phyloP scores from a whole-genome alignment of 2,329 filamentous ascomycete species.

The Dactylellina parvicollis region DNA sequence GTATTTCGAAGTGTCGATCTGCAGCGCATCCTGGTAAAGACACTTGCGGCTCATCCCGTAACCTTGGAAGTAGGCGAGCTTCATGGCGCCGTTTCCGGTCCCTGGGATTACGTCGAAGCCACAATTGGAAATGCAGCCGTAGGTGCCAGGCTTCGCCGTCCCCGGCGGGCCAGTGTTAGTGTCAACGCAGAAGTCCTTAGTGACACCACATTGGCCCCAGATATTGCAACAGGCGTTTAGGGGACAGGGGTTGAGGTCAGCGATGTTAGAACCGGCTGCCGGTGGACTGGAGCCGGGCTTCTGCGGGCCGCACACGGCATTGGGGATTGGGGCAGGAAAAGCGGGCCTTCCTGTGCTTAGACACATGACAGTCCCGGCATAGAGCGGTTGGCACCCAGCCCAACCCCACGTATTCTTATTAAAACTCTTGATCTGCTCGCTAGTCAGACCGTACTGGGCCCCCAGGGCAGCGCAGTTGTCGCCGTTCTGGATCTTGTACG shows the following conservation, averaged over 20 bases:
- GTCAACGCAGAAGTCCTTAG: conserved; percentile 63
- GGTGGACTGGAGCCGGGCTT: conserved; percentile 5
- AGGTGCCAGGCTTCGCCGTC: conserved; percentile 59
- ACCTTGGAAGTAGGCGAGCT: conserved; percentile 60
- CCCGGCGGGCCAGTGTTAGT: conserved; percentile 61
- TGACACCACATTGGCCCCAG: conserved; percentile 65
- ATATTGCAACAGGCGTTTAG: conserved; percentile 63
- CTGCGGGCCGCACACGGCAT: conserved; percentile 62
- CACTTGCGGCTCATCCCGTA: conserved; percentile 60
- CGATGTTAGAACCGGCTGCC: conserved; percentile 46
- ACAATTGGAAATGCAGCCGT: conserved; percentile 63
- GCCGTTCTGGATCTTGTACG: conserved; percentile 59
- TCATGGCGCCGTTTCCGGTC: conserved; percentile 52
- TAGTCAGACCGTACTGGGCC: conserved; percentile 60
- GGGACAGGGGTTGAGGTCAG: conserved; percentile 59
- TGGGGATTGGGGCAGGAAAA: conserved; percentile 61
- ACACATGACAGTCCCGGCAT: conserved; percentile 60
- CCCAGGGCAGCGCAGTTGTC: conserved; percentile 62
- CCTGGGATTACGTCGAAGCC: conserved; percentile 60
- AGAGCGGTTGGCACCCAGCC: conserved; percentile 61
- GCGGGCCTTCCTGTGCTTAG: conserved; percentile 62
- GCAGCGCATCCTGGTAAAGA: conserved; percentile 57
- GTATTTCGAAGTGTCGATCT: conserved; percentile 56
- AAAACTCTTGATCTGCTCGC: conserved; percentile 61
- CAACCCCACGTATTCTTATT: conserved; percentile 65